phyloP scores from a whole-genome alignment of 2,329 filamentous ascomycete species.

The Fusarium annulatum region DNA sequence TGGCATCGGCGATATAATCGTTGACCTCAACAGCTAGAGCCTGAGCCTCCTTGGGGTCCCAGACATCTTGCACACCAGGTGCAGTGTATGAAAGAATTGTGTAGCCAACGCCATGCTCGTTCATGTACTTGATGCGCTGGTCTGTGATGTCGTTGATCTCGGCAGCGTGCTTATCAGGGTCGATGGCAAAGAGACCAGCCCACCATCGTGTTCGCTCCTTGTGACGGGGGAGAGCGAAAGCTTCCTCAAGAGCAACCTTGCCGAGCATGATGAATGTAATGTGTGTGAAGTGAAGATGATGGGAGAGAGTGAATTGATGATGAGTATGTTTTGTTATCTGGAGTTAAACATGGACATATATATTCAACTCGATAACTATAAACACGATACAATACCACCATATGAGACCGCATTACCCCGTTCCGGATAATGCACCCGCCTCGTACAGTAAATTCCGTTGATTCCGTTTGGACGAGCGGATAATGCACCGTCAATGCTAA shows the following conservation, averaged over 20 bases:
- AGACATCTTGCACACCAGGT: constrained; percentile 60
- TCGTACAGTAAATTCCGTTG: neutral
- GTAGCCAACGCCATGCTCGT: constrained; percentile 61
- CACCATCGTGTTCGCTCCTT: constrained; percentile 70
- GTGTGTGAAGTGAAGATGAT: neutral
- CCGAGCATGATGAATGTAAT: constrained; percentile 59
- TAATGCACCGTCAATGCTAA: constrained; percentile 17
- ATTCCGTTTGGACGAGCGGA: constrained; percentile 18
- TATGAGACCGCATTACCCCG: neutral
- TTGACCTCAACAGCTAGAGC: constrained; percentile 56
- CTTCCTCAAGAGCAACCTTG: constrained; percentile 72
- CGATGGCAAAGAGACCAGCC: constrained; percentile 69
- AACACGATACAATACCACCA: neutral
- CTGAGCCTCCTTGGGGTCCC: constrained; percentile 55
- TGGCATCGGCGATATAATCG: constrained; percentile 53
- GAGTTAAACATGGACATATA: constrained; percentile 4
- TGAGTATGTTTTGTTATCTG: neutral
- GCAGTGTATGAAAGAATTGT: constrained; percentile 61
- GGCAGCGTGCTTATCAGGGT: constrained; percentile 66
- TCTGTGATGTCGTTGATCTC: constrained; percentile 62
- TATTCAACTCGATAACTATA: neutral
- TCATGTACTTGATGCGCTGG: constrained; percentile 55
- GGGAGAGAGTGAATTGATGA: neutral
- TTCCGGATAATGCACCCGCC: constrained; percentile 25
- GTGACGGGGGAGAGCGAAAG: constrained; percentile 69